Percentiles rank a stretch among this genome's conserved stretches.
Conservation (phyloP, 768 basidiomycete species). For the Cubamyces sp. region DNA sequence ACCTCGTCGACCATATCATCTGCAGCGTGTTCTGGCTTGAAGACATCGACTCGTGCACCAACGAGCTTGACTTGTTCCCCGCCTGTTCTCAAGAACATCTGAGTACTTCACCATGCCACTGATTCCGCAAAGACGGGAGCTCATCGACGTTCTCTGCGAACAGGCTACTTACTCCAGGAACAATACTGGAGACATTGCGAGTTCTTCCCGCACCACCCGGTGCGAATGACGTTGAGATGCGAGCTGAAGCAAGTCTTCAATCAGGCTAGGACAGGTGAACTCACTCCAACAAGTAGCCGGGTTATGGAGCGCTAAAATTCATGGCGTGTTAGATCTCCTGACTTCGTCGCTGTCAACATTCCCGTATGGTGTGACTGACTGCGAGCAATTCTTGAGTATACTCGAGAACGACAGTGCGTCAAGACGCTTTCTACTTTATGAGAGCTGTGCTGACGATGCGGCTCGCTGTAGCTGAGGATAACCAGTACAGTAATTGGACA, state of each 20-base stretch:
- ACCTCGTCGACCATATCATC: constrained; percentile 29
- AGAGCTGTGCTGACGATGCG: background rate
- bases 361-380: constrained; percentile 29
- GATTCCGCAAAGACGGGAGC: background rate
- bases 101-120: constrained; percentile 13
- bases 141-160: background rate
- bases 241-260: constrained; percentile 27
- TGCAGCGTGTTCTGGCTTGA: constrained; percentile 31
- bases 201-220: constrained; percentile 33
- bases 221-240: constrained; percentile 5
- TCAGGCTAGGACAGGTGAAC: constrained; percentile 31
- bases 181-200: constrained; percentile 37
- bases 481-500: constrained; percentile 21
- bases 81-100: constrained; percentile 12
- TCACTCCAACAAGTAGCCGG: too few relatives aligned
- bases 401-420: constrained; percentile 19
- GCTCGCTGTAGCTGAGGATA: background rate
- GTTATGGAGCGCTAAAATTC: background rate
- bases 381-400: constrained; percentile 26
- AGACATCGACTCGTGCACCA: constrained; percentile 14
- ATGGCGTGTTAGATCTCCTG: constrained; percentile 25
- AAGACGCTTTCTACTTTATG: background rate
- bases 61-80: constrained; percentile 13
- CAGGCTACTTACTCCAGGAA: constrained; percentile 27
- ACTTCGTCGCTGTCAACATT: constrained; percentile 33